phyloP scores from a whole-genome alignment of 441 rosid genomes.

The Viola pubescens region DNA sequence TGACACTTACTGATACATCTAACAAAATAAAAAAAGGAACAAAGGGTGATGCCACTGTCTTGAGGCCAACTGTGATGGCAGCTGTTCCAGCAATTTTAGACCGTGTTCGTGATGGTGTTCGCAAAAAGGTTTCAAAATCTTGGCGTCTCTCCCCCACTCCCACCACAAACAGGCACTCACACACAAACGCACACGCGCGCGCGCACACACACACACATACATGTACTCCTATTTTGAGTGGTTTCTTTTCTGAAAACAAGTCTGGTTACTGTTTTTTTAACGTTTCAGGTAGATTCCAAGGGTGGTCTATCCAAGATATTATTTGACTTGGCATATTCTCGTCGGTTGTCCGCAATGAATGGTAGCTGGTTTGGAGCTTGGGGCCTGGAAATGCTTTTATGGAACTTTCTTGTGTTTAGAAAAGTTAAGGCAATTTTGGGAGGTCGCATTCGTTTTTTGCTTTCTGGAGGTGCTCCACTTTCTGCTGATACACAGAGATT shows the following conservation, averaged over 20 bases:
- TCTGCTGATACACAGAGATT: constrained; percentile 97
- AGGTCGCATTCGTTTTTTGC: constrained; percentile 82
- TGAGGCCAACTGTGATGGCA: constrained; percentile 87
- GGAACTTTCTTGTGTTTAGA: constrained; percentile 80
- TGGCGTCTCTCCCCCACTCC: not conserved
- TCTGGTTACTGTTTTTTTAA: not conserved
- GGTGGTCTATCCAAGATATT: constrained; percentile 76
- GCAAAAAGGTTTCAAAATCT: constrained; percentile 58
- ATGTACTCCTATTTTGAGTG: not conserved
- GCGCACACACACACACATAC: not conserved
- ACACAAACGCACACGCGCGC: not conserved
- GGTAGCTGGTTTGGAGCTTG: constrained; percentile 98
- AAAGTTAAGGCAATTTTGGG: constrained; percentile 85
- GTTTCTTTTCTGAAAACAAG: not conserved
- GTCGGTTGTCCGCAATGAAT: constrained; percentile 77
- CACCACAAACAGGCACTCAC: not conserved
- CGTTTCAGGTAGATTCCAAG: constrained; percentile 65
- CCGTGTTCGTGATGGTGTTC: constrained; percentile 94
- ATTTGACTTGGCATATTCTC: constrained; percentile 85
- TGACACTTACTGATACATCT: constrained; percentile 95
- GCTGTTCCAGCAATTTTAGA: constrained; percentile 99
- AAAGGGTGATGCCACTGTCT: constrained; percentile 73
- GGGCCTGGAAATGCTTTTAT: constrained; percentile 78
- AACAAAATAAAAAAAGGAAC: constrained; percentile 88
- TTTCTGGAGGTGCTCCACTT: constrained; percentile 99